Evolutionary conservation across 2,329 filamentous ascomycete species (phyloP), one percentile per base, ranked within the genome.

Genomic region (Colletotrichum costaricense): DNA sequence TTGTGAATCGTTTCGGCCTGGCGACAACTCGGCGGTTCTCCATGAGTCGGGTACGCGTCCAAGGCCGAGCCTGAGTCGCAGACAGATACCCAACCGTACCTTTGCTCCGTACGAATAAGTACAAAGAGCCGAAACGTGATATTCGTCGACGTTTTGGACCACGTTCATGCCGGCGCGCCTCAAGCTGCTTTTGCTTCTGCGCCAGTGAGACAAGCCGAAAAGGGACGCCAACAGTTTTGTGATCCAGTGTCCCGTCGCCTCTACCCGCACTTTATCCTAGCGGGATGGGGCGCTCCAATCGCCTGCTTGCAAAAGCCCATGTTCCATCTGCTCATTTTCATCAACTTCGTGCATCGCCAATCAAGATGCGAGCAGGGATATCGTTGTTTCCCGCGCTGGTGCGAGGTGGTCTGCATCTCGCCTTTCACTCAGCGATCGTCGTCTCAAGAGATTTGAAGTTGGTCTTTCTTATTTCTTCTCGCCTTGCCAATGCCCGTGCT

Each of bases 251-350:
- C 6, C 28, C 60, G 14, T 57, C 33, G 52, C 52, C 46, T 69
- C 67, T 58, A 59, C 49, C 56, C 56, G 56, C 28, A 58, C 56
- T n/a, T 58, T 30, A 16, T 22, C 59, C 49, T 54, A 46, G 49
- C 58, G 54, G 24, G 16, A 54, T 30, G 58, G 49, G 38, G 26
- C 66, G 55, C 60, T 49, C 42, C 66, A 46, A 42, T 63, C 7
- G 46, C 33, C 55, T 42, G 58, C 22, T 24, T 63, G 42, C 19
- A 7, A 52, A 58, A 66, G 63, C 33, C 63, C 68, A 67, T 67
- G 68, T 67, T 67, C 68, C 63, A 55, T 66, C 42, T 67, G 63
- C 68, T 71, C 63, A 71, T 71, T 71, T 49, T 71, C 63, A 71
- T 71, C 55, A 67, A 67, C 62, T n/a, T 71, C 42, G 63, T 60